Base-by-base conservation (phyloP, 805 yeast genomes). In the Yamadazyma insecticola region DNA sequence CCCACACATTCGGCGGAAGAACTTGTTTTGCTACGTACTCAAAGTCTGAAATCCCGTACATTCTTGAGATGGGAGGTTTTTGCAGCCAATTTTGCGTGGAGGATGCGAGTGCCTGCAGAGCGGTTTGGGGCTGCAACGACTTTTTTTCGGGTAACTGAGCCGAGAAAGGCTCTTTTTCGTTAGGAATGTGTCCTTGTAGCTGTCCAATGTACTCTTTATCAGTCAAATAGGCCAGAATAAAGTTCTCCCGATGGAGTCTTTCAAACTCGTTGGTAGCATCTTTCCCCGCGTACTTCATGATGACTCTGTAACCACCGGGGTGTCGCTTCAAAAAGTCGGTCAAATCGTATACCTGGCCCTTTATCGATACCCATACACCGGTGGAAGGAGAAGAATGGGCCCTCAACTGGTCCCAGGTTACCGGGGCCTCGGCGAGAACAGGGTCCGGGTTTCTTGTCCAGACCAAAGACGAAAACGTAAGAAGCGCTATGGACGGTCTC, bases 291-390 rank as follows among this genome's bases (percentile, higher is more conserved):
- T 68, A 70, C 4, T 72, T 74, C 33, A 74, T 35, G 29, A 78
- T 65, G 14, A 76, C 44, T 35, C 72, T 78, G 6, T 60, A 63
- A n/a, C 85, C 85, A 18, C 74, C 85, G 1, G 85, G 85, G 51
- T 83, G 94, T 48, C 78, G 84, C 16, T 76, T 77, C 20, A 81
- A 46, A 41, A 83, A 83, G 3, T 57, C 67, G 1, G 95, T 82
- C 30, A 90, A 89, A 50, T 90, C 81, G 55, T 89, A 90, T 19
- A 90, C 78, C 46, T 83, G 84, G 50, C 95, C 56, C 25, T 59
- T 45, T 28, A 63, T 50, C 1, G 47, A 53, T 4, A 60, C 53
- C 69, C 69, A 63, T n/a, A 45, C 31, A 10, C 39, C n/a, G n/a
- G n/a, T n/a, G n/a, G n/a, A n/a, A n/a, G n/a, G n/a, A n/a, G n/a